Percentiles rank a stretch among this genome's conserved stretches.
Evolutionary conservation across 768 basidiomycete genomes (phyloP).

Genomic region (Russula olivacea): DNA sequence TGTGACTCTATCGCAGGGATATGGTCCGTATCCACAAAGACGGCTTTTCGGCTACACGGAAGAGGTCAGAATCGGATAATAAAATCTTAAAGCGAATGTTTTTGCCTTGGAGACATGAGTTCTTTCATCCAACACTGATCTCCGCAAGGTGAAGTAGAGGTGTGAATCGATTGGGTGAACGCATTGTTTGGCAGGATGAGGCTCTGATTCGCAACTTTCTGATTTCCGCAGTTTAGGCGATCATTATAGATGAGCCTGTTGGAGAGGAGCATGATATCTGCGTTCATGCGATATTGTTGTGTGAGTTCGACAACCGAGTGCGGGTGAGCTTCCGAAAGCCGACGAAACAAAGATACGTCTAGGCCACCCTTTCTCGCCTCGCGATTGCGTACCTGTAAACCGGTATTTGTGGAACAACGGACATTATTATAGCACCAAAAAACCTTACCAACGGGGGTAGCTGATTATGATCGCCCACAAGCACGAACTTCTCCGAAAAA

Average conservation of each 20-base stretch:
- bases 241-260: constrained; percentile 82
- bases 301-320: constrained; percentile 78
- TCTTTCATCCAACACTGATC: constrained; percentile 66
- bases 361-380: constrained; percentile 80
- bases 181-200: constrained; percentile 48
- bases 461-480: constrained; percentile 97
- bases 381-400: constrained; percentile 67
- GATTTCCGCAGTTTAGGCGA: constrained; percentile 72
- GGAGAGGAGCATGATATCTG: constrained; percentile 87
- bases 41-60: constrained; percentile 61
- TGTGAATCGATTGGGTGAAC: constrained; percentile 44
- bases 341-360: constrained; percentile 84
- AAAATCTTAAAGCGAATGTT: constrained; percentile 23
- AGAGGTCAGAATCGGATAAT: background rate
- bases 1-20: constrained; percentile 76
- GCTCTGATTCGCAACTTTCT: constrained; percentile 54
- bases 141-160: constrained; percentile 30
- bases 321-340: constrained; percentile 82
- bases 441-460: constrained; percentile 80
- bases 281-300: constrained; percentile 95
- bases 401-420: background rate
- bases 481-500: constrained; percentile 83
- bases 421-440: background rate
- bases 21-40: constrained; percentile 91
- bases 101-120: constrained; percentile 58